Evolutionary conservation across 2,329 filamentous ascomycete species (phyloP).

Genomic region (Chaetomiaceae sp.): DNA sequence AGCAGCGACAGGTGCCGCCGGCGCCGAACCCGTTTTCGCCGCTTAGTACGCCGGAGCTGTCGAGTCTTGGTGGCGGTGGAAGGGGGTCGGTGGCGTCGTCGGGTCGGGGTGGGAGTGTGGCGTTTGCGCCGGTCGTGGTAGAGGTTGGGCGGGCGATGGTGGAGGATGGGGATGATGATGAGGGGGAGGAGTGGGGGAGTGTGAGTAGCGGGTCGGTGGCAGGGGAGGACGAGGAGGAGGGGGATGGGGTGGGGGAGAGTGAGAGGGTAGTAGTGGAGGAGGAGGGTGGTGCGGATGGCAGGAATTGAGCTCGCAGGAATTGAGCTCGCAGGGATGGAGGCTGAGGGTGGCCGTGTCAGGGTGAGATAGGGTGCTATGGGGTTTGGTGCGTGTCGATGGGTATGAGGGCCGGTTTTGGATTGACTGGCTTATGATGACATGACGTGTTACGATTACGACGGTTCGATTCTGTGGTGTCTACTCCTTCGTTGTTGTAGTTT

Average conservation of each 20-base stretch:
- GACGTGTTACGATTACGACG: constrained; percentile 7
- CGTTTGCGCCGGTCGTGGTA: not conserved
- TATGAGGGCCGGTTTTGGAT: too few relatives aligned
- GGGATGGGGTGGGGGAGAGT: not conserved
- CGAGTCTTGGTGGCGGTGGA: not conserved
- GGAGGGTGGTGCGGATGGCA: too few relatives aligned
- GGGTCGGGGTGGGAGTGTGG: not conserved
- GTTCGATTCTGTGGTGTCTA: not conserved
- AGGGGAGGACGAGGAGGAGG: not conserved
- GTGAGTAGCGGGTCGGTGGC: too few relatives aligned
- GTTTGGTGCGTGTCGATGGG: too few relatives aligned
- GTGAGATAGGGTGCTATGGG: not conserved
- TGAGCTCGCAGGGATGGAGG: too few relatives aligned
- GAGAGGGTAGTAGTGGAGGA: not conserved
- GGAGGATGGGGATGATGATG: too few relatives aligned
- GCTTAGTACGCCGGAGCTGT: constrained; percentile 5
- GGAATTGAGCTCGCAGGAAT: too few relatives aligned
- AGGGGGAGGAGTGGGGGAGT: too few relatives aligned
- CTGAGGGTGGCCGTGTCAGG: not conserved
- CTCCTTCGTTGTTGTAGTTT: constrained; percentile 6
- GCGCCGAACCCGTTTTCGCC: constrained; percentile 10
- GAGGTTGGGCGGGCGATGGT: too few relatives aligned
- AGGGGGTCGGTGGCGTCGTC: constrained; percentile 5
- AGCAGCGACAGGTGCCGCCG: not conserved
- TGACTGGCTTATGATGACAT: not conserved